Conservation (phyloP, 805 yeast genomes). For the Cyberlindnera nakhonratchasimensis region DNA sequence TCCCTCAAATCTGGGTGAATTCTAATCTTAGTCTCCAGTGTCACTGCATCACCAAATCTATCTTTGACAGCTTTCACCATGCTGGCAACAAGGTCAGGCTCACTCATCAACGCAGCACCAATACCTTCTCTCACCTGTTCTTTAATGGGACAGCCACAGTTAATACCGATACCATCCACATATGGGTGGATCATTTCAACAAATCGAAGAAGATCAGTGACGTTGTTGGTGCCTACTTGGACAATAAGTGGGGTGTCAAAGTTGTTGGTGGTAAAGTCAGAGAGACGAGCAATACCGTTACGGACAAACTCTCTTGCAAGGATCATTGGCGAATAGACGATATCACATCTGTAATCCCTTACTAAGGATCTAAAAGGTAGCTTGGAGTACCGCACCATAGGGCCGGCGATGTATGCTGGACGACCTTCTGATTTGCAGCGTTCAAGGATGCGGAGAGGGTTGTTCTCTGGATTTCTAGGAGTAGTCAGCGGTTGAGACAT, state of each 20-base stretch:
- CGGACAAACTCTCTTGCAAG: conserved; percentile 92
- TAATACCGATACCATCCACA: conserved; percentile 90
- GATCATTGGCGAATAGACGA: conserved; percentile 95
- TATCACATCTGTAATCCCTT: conserved; percentile 69
- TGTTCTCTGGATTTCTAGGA: conserved; percentile 41
- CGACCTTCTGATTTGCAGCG: conserved; percentile 44
- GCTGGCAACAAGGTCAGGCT: conserved; percentile 71
- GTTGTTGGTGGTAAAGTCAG: conserved; percentile 81
- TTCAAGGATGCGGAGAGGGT: conserved; percentile 50
- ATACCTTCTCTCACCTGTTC: conserved; percentile 95
- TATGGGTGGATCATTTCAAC: conserved; percentile 87
- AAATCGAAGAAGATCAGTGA: conserved; percentile 73
- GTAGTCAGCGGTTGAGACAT: conserved; percentile 12
- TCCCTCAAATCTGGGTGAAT: conserved; percentile 74
- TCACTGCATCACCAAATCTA: conserved; percentile 65
- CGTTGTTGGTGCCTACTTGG: conserved; percentile 88
- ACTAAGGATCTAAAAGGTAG: conserved; percentile 84
- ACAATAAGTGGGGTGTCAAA: conserved; percentile 71
- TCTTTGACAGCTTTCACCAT: conserved; percentile 84
- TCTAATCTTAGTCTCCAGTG: conserved; percentile 88
- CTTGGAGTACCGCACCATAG: conserved; percentile 96
- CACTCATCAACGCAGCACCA: conserved; percentile 91
- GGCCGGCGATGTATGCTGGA: conserved; percentile 75
- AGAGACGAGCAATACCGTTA: conserved; percentile 70
- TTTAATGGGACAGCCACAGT: conserved; percentile 96